These are phyloP conservation scores for Oropetium thomaeum DNA, from an alignment of 176 grass and related monocot genomes.

Conservation along the genomic window DNA sequence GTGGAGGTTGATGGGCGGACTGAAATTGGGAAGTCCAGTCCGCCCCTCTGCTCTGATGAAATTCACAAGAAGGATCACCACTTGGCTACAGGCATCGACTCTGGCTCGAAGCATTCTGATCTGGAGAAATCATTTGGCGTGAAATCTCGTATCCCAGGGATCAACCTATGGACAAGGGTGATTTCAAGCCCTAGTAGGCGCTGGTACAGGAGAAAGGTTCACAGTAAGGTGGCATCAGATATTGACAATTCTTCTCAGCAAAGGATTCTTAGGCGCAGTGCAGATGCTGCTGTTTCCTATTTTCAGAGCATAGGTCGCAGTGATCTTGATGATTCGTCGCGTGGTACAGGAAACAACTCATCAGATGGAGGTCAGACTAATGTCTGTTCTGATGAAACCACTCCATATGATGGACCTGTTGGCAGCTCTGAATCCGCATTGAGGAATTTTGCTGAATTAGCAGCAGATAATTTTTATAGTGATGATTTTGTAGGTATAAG, in stretches of 20 bases:
- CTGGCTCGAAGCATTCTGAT: slow-evolving; percentile 67
- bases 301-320: slow-evolving; percentile 43
- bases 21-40: slow-evolving; percentile 41
- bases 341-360: slow-evolving; percentile 37
- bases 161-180: slow-evolving; percentile 67
- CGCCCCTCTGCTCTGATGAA: slow-evolving; percentile 61
- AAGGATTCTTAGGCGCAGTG: slow-evolving; percentile 77
- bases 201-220: slow-evolving; percentile 58
- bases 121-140: slow-evolving; percentile 70
- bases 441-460: slow-evolving; percentile 1
- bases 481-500: slow-evolving; percentile 8
- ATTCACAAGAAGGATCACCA: slow-evolving; percentile 80
- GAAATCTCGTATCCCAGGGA: slow-evolving; percentile 46
- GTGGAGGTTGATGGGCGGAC: slow-evolving; percentile 28
- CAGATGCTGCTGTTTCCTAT: slow-evolving; percentile 71
- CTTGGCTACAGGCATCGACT: slow-evolving; percentile 47
- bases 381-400: slow-evolving; percentile 11
- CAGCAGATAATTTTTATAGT: background rate
- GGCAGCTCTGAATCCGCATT: background rate
- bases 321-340: slow-evolving; percentile 33
- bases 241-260: slow-evolving; percentile 66
- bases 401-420: slow-evolving; percentile 3
- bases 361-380: slow-evolving; percentile 38
- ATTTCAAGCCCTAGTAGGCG: slow-evolving; percentile 43
- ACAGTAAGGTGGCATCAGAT: slow-evolving; percentile 53